Conservation (phyloP, 805 yeast genomes). For the Isabelozyma heimii region DNA sequence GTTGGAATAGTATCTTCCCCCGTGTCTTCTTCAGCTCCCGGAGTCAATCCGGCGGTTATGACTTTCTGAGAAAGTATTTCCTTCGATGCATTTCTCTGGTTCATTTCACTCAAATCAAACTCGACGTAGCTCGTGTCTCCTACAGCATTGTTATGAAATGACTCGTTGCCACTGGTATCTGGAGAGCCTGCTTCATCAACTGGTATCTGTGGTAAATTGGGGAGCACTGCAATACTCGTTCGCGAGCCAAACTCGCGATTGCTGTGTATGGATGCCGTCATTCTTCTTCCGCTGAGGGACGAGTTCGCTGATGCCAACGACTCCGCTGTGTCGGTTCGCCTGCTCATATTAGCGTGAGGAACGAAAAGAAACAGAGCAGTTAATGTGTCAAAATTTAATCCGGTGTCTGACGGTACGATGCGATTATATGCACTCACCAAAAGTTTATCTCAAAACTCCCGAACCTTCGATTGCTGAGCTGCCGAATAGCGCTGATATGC, state of each 20-base stretch:
- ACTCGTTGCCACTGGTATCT: not conserved
- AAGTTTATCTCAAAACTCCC: no score
- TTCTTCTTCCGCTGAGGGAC: conserved; percentile 1
- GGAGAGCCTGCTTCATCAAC: not conserved
- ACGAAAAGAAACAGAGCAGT: not conserved
- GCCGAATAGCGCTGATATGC: no score
- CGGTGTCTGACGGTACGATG: not conserved
- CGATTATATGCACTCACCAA: no score
- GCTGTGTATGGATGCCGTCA: not conserved
- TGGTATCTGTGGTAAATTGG: conserved; percentile 15
- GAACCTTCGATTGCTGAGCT: no score
- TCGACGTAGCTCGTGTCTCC: conserved; percentile 19
- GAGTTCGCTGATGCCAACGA: conserved; percentile 6
- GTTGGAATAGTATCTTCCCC: not conserved
- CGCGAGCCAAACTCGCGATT: conserved; percentile 10
- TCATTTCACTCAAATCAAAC: conserved; percentile 21
- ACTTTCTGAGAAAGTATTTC: conserved; percentile 3
- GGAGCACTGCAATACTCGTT: conserved; percentile 17
- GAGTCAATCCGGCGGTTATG: not conserved
- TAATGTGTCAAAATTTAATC: not conserved
- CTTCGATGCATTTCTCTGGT: not conserved
- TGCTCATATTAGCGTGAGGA: not conserved
- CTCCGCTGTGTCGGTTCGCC: conserved; percentile 6
- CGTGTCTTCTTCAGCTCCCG: not conserved
- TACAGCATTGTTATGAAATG: not conserved